Evolutionary conservation across 2,329 filamentous ascomycete species (phyloP), one percentile per base, ranked within the genome.

Genomic region (Aspergillus tubingensis): DNA sequence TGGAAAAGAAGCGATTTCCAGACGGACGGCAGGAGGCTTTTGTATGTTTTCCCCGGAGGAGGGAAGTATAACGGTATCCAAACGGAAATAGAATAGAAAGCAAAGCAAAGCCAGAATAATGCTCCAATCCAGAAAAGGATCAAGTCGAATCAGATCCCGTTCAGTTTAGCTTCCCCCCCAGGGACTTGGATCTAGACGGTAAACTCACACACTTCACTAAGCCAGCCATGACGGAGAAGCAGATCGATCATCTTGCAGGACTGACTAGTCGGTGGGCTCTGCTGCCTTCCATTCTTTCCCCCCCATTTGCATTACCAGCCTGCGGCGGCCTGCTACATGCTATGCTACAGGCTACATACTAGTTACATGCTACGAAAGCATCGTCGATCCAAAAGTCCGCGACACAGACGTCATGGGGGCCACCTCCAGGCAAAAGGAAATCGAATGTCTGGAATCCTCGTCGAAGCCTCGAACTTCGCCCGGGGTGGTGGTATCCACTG

Each of bases 231-330:
- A 36, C 32, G 32, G 32, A 36, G 25, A 48, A 49, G 51, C 15
- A 59, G 62, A 65, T 65, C 63, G 48, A 56, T 65, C 63, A 65
- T 65, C 60, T 63, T 63, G 55, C 58, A 63, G 32, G 55, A 56
- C 27, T 27, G 30, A 54, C 60, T 51, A 56, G 39, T 36, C 23
- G 30, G 51, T 32, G 43, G 39, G 27, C 25, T 30, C 39, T 47
- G 39, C 38, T 25, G 39, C 23, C 25, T 27, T 32, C 39, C 41
- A 44, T 44, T 11, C 19, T 19, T 7, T n/a, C 17, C n/a, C 52
- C 51, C 21, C 7, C 7, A 27, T 27, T 27, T 27, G 25, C 13
- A 27, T 23, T 49, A 8, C 5, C 43, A 23, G 43, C 43, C 44
- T 49, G 21, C 23, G 2, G 17, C 39, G n/a, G 39, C 39, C n/a